Evolutionary conservation across 441 rosid genomes (phyloP).

Genomic region (Adansonia rubrostipa): DNA sequence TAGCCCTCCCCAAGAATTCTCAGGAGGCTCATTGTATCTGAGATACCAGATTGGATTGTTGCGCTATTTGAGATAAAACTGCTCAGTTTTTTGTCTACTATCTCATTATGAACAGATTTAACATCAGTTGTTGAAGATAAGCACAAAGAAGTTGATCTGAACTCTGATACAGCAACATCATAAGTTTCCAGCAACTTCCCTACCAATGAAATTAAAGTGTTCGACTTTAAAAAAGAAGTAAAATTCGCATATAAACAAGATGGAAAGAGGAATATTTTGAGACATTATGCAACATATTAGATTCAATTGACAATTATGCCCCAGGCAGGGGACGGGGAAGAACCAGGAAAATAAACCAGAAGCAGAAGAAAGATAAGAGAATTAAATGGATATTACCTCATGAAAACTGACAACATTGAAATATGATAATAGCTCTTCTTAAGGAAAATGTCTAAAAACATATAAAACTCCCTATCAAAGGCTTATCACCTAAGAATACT

Average conservation of each 20-base stretch:
- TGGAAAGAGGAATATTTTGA: conserved; percentile 6
- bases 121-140: conserved; percentile 39
- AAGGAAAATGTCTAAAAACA: neutral
- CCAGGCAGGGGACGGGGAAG: neutral
- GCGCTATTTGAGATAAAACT: conserved; percentile 35
- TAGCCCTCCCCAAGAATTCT: conserved; percentile 57
- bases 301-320: neutral
- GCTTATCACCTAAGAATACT: neutral
- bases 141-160: conserved; percentile 37
- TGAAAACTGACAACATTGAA: neutral
- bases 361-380: too few species aligned
- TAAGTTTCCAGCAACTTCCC: conserved; percentile 26
- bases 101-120: conserved; percentile 46
- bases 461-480: neutral
- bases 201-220: conserved; percentile 20
- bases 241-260: neutral
- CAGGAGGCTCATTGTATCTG: conserved; percentile 52
- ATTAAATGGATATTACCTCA: neutral
- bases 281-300: neutral
- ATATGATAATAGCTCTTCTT: neutral
- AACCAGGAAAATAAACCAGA: neutral
- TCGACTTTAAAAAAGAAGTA: neutral
- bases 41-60: conserved; percentile 42
- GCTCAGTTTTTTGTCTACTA: conserved; percentile 29
- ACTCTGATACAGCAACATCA: conserved; percentile 24